Evolutionary conservation across 129 eudicot genomes (phyloP).

Genomic region (Artemisia tridentata): DNA sequence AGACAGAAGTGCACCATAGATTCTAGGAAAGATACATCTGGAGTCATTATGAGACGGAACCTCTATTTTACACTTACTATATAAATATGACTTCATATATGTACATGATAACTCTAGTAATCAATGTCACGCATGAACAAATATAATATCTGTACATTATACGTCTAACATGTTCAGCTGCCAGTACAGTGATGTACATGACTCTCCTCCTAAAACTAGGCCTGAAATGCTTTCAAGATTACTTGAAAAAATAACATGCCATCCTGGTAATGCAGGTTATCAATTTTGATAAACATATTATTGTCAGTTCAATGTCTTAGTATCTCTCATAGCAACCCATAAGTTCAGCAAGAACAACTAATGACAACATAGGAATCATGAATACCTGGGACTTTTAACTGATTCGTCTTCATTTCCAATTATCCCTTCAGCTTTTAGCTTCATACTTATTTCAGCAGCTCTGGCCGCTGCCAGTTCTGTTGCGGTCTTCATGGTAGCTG

Average conservation of each 20-base stretch:
- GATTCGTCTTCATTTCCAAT: constrained; percentile 51
- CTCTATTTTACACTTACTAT: too few species aligned
- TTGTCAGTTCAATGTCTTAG: neutral
- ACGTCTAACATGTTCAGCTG: neutral
- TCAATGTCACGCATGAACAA: too few species aligned
- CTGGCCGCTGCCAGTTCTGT: constrained; percentile 96
- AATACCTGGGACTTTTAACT: constrained; percentile 61
- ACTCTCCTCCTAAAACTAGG: constrained; percentile 1
- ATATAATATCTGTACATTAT: neutral
- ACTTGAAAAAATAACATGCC: neutral
- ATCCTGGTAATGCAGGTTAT: neutral
- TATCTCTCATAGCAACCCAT: neutral
- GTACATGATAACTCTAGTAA: too few species aligned
- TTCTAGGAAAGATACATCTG: too few species aligned
- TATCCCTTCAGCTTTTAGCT: constrained; percentile 72
- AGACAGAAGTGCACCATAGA: too few species aligned
- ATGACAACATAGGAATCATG: neutral
- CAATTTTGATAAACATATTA: constrained; percentile 1
- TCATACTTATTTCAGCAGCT: constrained; percentile 94
- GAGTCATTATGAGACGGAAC: too few species aligned
- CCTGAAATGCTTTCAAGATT: neutral
- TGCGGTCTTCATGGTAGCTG: constrained; percentile 92
- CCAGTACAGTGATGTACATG: neutral
- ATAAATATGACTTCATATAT: too few species aligned
- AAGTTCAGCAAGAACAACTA: constrained; percentile 4